These are phyloP conservation scores for Saururus chinensis DNA, from an alignment of 164 flowering plant species.

Conservation along the genomic window DNA sequence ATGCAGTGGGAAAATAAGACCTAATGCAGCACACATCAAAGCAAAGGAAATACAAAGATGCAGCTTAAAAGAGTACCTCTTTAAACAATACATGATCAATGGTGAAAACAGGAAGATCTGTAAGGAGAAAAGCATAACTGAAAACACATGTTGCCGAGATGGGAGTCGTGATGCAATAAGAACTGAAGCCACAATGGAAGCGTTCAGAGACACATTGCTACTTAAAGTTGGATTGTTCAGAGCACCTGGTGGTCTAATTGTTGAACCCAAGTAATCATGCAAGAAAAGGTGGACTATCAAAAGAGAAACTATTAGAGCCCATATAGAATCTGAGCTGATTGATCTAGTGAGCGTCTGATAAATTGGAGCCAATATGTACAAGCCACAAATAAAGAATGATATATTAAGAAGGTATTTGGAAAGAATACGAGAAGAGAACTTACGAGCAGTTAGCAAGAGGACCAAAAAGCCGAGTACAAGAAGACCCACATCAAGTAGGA, in stretches of 20 bases:
- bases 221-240: slow-evolving; percentile 60
- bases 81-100: slow-evolving; percentile 62
- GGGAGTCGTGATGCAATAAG: slow-evolving; percentile 90
- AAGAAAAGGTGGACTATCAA: slow-evolving; percentile 80
- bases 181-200: slow-evolving; percentile 88
- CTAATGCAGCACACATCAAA: slow-evolving; percentile 46
- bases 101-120: slow-evolving; percentile 93
- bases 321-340: slow-evolving; percentile 89
- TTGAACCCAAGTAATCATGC: slow-evolving; percentile 81
- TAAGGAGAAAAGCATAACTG: slow-evolving; percentile 82
- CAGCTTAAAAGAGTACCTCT: slow-evolving; percentile 56
- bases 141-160: slow-evolving; percentile 79
- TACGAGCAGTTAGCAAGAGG: slow-evolving; percentile 57
- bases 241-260: slow-evolving; percentile 67
- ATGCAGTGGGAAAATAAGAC: slow-evolving; percentile 44
- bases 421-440: slow-evolving; percentile 44
- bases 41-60: slow-evolving; percentile 58
- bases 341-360: slow-evolving; percentile 84
- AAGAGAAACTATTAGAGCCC: slow-evolving; percentile 69
- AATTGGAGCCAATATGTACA: slow-evolving; percentile 74
- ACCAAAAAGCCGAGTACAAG: slow-evolving; percentile 72
- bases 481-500: slow-evolving; percentile 53
- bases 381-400: slow-evolving; percentile 61
- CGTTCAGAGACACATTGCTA: slow-evolving; percentile 77
- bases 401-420: slow-evolving; percentile 51